Conservation (phyloP, 2,329 filamentous ascomycete species). For the Hymenoscyphus albidus region DNA sequence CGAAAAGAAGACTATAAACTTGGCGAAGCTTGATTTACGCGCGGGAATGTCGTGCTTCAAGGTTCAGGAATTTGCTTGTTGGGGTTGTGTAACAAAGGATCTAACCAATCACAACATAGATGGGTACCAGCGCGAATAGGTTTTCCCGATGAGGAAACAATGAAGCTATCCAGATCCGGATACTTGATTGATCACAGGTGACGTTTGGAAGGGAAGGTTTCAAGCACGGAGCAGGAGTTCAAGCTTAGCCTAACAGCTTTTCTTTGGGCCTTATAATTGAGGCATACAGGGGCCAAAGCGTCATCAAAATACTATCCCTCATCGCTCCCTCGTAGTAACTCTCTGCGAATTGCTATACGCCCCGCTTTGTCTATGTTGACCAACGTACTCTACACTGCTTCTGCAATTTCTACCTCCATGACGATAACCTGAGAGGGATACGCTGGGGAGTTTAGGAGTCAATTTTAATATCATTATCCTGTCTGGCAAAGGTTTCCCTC, state of each 20-base stretch:
- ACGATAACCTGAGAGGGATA: constrained; percentile 3
- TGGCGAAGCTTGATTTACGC: no score
- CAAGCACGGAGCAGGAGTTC: background rate
- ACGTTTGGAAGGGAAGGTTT: background rate
- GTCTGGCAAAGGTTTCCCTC: constrained; percentile 6
- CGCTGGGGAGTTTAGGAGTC: constrained; percentile 5
- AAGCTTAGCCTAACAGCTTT: background rate
- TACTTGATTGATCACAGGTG: background rate
- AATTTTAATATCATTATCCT: background rate
- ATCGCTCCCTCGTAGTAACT: background rate
- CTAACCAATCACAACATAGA: background rate
- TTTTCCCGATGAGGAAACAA: background rate
- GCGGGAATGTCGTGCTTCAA: no score
- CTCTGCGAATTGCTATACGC: background rate
- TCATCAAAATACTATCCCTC: background rate
- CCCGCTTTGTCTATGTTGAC: background rate
- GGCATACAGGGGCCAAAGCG: background rate
- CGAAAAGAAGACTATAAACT: no score
- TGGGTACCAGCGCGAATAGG: background rate
- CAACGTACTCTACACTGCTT: background rate
- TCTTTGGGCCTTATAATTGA: background rate
- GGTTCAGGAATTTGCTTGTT: background rate
- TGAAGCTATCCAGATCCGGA: background rate
- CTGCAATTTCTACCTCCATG: background rate
- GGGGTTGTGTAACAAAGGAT: background rate